phyloP scores from a whole-genome alignment of 352 stramenopile species.

The Phytophthora nicotianae region DNA sequence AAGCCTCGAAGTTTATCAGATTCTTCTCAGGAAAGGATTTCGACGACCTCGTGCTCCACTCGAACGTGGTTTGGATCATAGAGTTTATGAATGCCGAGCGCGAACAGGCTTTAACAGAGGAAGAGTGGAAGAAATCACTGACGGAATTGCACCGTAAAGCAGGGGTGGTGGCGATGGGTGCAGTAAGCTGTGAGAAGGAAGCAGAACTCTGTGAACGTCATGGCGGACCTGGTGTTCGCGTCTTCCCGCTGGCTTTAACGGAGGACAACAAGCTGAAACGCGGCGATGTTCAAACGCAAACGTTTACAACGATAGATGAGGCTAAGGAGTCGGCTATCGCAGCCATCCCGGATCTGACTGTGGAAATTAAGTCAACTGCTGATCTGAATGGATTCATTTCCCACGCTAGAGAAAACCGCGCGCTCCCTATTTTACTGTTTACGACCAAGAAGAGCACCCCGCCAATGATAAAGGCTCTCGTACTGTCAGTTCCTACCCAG shows the following conservation, averaged over 20 bases:
- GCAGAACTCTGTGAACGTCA: slow-evolving; percentile 51
- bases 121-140: slow-evolving; percentile 55
- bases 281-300: slow-evolving; percentile 39
- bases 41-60: slow-evolving; percentile 51
- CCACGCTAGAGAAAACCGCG: slow-evolving; percentile 33
- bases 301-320: slow-evolving; percentile 52
- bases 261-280: slow-evolving; percentile 39
- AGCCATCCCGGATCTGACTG: slow-evolving; percentile 53
- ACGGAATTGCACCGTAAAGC: slow-evolving; percentile 60
- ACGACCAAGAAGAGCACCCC: slow-evolving; percentile 59
- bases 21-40: slow-evolving; percentile 58
- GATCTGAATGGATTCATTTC: slow-evolving; percentile 72
- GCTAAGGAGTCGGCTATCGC: slow-evolving; percentile 53
- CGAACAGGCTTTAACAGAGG: slow-evolving; percentile 37
- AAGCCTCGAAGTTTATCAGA: slow-evolving; percentile 28
- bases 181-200: slow-evolving; percentile 60
- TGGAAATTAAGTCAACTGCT: slow-evolving; percentile 46
- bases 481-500: slow-evolving; percentile 63
- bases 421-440: slow-evolving; percentile 67
- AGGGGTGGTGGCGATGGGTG: slow-evolving; percentile 60
- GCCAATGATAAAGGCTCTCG: slow-evolving; percentile 60
- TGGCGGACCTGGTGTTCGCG: slow-evolving; percentile 52
- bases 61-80: slow-evolving; percentile 70
- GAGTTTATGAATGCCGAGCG: slow-evolving; percentile 53
- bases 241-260: slow-evolving; percentile 53